Evolutionary conservation across 2,329 filamentous ascomycete species (phyloP), one percentile per base, ranked within the genome.

Genomic region (Pseudopithomyces maydicus): DNA sequence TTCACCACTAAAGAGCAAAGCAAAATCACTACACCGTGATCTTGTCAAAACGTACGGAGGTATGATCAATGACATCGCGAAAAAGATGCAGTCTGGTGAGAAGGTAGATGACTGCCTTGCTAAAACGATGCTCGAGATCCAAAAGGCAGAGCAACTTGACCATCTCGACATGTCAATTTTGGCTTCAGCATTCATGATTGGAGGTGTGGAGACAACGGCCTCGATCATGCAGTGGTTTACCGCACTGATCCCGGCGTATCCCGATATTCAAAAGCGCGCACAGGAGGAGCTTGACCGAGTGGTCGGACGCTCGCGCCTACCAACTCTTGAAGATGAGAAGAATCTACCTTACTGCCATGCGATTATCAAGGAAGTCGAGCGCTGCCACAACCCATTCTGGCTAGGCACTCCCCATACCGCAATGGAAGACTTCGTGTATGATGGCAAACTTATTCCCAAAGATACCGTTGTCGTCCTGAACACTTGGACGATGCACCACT

Each of bases 401-500:
- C 15, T 54, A 2, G 44, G 44, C 7, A 50, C 47, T 12, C 47
- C 47, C 3, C 47, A 50, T 23, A 41, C 36, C n/a, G 52, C 55
- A 1, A 50, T n/a, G 11, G 38, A 52, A 17, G 55, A 60, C 32
- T 55, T 56, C 32, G 29, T 38, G 11, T 57, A 60, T 23, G 3
- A 49, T 3, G 43, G 41, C 8, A 74, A 74, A 11, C 63, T 70
- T 3, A 73, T 82, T 26, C 79, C 80, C 1, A 78, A 76, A 43
- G 77, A 73, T 0, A 73, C 73, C 1, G 72, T 72, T 3, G 63
- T 80, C 5, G 66, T 80, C 2, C 61, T 78, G 2, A 77, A 72
- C 38, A 67, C 63, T 1, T 77, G 65, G 66, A 76, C 74, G 10
- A 74, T 80, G 54, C 77, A 79, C 52, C 64, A 73, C 36, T 68